Base-by-base conservation (phyloP, 345 rosid genomes). In the Lepidium didymum region DNA sequence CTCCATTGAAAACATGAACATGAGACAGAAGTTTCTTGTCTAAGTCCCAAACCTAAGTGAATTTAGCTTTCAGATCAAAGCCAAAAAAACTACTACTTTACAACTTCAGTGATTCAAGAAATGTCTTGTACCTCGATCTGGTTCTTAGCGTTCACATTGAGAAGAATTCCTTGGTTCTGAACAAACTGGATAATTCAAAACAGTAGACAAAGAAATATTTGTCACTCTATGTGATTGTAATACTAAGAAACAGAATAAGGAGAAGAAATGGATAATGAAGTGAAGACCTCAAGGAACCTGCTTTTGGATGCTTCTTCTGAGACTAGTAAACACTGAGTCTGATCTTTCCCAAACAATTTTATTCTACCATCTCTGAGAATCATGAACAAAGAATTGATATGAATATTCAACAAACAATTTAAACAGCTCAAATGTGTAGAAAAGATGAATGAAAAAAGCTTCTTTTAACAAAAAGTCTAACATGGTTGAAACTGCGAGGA, bases 401-500 rank as follows among this genome's bases (percentile, higher is more conserved):
- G 11, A 42, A 23, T 1, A 19, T 13, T 12, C 38, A 37, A 36
- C 23, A 55, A 46, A 42, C 36, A 42, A 13, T 19, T 44, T 21
- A 55, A 63, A 25, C 27, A 50, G 7, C 9, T 33, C 16, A 34
- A 27, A 40, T 38, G 4, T 42, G 62, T n/a, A 52, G 13, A 14
- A 41, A 34, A 57, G 1, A 19, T 36, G 16, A 50, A 21, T 10
- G 31, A 15, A 15, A 13, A 19, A 19, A 19, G 23, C 34, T 15
- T 31, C 3, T 21, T 25, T 37, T 23, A 27, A 27, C 5, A 27
- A 1, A 27, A 52, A 34, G 1, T 51, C 85, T 70, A 59, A 90
- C 98, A 70, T 80, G 19, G 94, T 86, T 51, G 96, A 83, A 56
- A 85, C 59, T 12, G 97, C 98, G 46, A 93, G 89, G 44, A 85